Evolutionary conservation across 2,329 filamentous ascomycete species (phyloP), one percentile per base, ranked within the genome.

Genomic region (Fusarium lyarnte): DNA sequence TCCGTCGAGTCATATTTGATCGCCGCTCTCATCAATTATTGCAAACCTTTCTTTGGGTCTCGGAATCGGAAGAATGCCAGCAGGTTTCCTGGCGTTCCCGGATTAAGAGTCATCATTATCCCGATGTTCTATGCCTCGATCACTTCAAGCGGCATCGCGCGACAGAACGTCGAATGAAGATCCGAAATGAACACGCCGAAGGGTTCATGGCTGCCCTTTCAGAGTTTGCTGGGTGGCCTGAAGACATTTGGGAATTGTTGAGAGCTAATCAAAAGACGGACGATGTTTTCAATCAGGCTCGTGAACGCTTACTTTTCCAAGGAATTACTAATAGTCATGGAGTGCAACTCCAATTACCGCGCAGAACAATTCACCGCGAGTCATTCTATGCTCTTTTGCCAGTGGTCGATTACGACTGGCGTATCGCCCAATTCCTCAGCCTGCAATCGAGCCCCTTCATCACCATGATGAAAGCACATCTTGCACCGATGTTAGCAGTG

Each of bases 311-410:
- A n/a, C 2, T 17, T 10, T 39, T 39, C 49, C 25, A n/a, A n/a
- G 49, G 35, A 53, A 6, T 39, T 29, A 5, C 19, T 8, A 8
- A 3, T 12, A 7, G 4, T 16, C 2, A 3, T 4, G 2, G 8
- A n/a, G 11, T 8, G 19, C 13, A 8, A 29, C 25, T 25, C 10
- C 16, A 2, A n/a, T 53, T 39, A 53, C 35, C 19, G 19, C 6
- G 6, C 23, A 11, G 1, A 51, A 1, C 2, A 21, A 2, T 3
- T 1, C 17, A 11, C 19, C 6, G 3, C 19, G 4, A 29, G 5
- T 23, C 8, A 39, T 27, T 53, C 23, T 17, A 53, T 53, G 19
- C 33, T n/a, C 5, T 53, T 29, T 27, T 53, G 33, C 35, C 49
- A n/a, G 19, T 17, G 21, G 25, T 53, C 14, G 5, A 53, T 17